These are phyloP conservation scores for Amylocarpus encephaloides DNA, from an alignment of 2,329 filamentous ascomycete species.

Conservation along the genomic window DNA sequence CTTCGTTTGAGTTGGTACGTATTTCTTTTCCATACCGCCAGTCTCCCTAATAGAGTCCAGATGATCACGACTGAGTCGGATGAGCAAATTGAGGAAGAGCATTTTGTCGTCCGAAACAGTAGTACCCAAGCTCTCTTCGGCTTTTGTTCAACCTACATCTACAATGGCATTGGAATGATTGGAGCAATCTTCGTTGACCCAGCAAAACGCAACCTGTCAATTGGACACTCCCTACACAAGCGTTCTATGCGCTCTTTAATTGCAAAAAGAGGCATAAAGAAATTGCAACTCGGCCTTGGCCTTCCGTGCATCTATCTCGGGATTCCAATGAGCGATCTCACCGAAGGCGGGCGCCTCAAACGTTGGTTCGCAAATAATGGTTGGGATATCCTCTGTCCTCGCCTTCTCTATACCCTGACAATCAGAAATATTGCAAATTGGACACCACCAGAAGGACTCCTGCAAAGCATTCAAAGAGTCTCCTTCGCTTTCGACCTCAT, in stretches of 20 bases:
- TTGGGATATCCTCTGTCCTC: slow-evolving; percentile 68
- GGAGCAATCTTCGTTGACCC: slow-evolving; percentile 89
- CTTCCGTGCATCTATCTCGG: slow-evolving; percentile 84
- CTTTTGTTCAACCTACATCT: slow-evolving; percentile 84
- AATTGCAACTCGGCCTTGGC: slow-evolving; percentile 73
- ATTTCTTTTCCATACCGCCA: neutral
- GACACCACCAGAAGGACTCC: slow-evolving; percentile 55
- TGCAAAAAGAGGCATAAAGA: slow-evolving; percentile 66
- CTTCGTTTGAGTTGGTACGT: slow-evolving; percentile 63
- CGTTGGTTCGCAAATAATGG: slow-evolving; percentile 88
- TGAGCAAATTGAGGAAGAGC: slow-evolving; percentile 66
- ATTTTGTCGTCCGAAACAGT: slow-evolving; percentile 91
- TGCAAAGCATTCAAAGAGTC: slow-evolving; percentile 45
- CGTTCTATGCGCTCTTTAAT: slow-evolving; percentile 75
- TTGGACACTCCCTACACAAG: slow-evolving; percentile 83
- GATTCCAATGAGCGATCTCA: slow-evolving; percentile 59
- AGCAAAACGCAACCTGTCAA: slow-evolving; percentile 75
- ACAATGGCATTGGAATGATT: slow-evolving; percentile 55
- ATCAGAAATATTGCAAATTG: slow-evolving; percentile 54
- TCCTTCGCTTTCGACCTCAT: slow-evolving; percentile 60
- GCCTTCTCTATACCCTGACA: slow-evolving; percentile 57
- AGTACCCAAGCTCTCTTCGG: slow-evolving; percentile 87
- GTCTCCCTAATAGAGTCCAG: slow-evolving; percentile 1
- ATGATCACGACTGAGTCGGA: slow-evolving; percentile 35
- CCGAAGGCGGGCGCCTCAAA: slow-evolving; percentile 40